Conservation (phyloP, 441 rosid species). For the Jatropha multifida region DNA sequence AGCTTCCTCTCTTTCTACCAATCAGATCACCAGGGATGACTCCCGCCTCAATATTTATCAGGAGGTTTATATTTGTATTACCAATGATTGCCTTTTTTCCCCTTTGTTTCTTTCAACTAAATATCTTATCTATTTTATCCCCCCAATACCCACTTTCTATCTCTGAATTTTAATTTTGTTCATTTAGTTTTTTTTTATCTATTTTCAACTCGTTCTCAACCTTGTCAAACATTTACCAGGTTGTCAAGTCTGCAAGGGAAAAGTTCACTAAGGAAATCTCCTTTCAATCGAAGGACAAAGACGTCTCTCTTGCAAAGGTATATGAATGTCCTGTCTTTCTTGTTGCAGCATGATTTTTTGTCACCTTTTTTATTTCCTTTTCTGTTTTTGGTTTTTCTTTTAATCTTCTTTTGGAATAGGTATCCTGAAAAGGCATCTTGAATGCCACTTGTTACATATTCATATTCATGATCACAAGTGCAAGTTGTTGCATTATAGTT, state of each 20-base stretch:
- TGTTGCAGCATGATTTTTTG: background rate
- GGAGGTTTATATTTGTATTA: slow-evolving; percentile 69
- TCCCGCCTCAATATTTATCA: slow-evolving; percentile 53
- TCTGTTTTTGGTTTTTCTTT: background rate
- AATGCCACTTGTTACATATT: background rate
- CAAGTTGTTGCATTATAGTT: background rate
- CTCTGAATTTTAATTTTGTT: background rate
- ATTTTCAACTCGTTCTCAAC: background rate
- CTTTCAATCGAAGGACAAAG: slow-evolving; percentile 66
- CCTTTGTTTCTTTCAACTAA: no score
- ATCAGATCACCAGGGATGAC: slow-evolving; percentile 55
- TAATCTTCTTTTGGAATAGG: background rate
- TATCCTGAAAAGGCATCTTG: background rate
- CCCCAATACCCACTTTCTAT: background rate
- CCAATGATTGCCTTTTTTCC: slow-evolving; percentile 11
- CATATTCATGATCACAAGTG: background rate
- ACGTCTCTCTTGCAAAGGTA: slow-evolving; percentile 81
- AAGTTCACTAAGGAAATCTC: slow-evolving; percentile 73
- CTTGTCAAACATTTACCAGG: slow-evolving; percentile 40
- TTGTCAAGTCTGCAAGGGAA: slow-evolving; percentile 54
- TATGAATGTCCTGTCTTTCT: background rate
- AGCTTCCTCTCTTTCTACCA: slow-evolving; percentile 62
- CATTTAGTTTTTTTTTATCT: slow-evolving; percentile 1
- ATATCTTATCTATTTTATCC: background rate
- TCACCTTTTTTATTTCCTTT: background rate